A percentile compares a stretch with the other conserved stretches of the same genome.
These are phyloP conservation scores for Pythium grandisporangium DNA, from an alignment of 352 stramenopile genomes.

Conservation along the genomic window DNA sequence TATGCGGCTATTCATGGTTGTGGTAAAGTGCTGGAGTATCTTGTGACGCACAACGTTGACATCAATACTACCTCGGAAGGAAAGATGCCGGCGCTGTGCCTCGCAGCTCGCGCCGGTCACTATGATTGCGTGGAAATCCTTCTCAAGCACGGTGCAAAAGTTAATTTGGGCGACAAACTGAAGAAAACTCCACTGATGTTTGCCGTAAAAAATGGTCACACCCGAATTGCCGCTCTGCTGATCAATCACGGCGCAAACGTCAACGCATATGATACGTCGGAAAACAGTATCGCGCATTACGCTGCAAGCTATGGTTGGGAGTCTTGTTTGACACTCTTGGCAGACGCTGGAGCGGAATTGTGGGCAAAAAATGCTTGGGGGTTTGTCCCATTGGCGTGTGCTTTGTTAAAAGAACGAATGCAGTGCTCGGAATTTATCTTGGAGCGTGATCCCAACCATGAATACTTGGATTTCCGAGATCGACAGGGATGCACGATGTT, in stretches of 20 bases:
- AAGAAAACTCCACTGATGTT: slow-evolving; percentile 54
- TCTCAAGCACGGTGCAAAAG: slow-evolving; percentile 24
- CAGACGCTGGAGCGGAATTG: slow-evolving; percentile 26
- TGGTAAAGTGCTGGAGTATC: slow-evolving; percentile 19
- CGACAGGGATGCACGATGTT: slow-evolving; percentile 51
- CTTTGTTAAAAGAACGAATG: slow-evolving; percentile 37
- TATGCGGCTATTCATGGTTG: slow-evolving; percentile 30
- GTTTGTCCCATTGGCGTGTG: slow-evolving; percentile 43
- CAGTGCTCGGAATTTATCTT: slow-evolving; percentile 33
- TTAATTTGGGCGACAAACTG: slow-evolving; percentile 40
- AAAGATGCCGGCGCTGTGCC: slow-evolving; percentile 20
- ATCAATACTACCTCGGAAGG: slow-evolving; percentile 8
- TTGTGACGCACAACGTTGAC: slow-evolving; percentile 24
- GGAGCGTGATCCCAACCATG: slow-evolving; percentile 21
- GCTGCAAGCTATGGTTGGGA: slow-evolving; percentile 48
- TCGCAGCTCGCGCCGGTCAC: slow-evolving; percentile 34
- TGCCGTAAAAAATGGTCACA: slow-evolving; percentile 51
- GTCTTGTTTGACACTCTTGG: slow-evolving; percentile 35
- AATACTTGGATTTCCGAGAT: slow-evolving; percentile 47
- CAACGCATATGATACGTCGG: slow-evolving; percentile 47
- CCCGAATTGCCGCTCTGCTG: slow-evolving; percentile 21
- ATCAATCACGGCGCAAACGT: slow-evolving; percentile 50
- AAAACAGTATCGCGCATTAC: slow-evolving; percentile 58
- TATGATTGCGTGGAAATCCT: slow-evolving; percentile 28
- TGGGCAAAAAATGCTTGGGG: slow-evolving; percentile 49